Conservation (phyloP, 345 rosid genomes). For the Linum usitatissimum region DNA sequence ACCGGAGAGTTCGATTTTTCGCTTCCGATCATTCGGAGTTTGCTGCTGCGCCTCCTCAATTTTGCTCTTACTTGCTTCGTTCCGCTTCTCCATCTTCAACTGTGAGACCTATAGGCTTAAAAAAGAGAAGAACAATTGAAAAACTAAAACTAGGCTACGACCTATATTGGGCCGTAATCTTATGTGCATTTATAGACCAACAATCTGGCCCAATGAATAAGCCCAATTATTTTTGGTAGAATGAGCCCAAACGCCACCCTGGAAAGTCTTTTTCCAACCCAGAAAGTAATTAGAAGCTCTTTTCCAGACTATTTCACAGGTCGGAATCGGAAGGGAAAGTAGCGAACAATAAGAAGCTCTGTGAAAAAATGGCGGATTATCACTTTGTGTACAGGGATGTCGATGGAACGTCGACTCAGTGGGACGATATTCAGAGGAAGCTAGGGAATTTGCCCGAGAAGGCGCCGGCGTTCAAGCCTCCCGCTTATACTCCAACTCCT, state of each 20-base stretch:
- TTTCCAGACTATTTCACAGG: neutral
- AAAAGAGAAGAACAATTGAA: too few species aligned
- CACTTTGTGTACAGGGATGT: slow-evolving; percentile 91
- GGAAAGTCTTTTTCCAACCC: neutral
- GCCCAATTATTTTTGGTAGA: too few species aligned
- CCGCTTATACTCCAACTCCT: slow-evolving; percentile 55
- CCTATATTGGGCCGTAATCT: neutral
- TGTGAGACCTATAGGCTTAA: neutral
- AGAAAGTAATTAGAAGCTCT: neutral
- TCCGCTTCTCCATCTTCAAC: neutral
- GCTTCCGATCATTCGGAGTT: neutral
- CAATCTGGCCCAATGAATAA: too few species aligned
- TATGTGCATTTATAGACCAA: too few species aligned
- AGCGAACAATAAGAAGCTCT: neutral
- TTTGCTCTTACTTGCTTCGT: neutral
- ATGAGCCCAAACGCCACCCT: neutral
- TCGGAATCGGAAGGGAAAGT: neutral
- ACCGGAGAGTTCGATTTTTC: neutral
- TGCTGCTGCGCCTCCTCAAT: neutral
- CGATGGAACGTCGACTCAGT: slow-evolving; percentile 93
- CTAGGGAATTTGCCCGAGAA: slow-evolving; percentile 79
- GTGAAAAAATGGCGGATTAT: slow-evolving; percentile 62
- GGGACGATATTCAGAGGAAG: slow-evolving; percentile 98
- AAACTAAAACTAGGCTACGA: neutral
- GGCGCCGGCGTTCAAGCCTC: slow-evolving; percentile 81